These are phyloP conservation scores for Lactarius quietus DNA, from an alignment of 768 basidiomycete species.

Conservation along the genomic window DNA sequence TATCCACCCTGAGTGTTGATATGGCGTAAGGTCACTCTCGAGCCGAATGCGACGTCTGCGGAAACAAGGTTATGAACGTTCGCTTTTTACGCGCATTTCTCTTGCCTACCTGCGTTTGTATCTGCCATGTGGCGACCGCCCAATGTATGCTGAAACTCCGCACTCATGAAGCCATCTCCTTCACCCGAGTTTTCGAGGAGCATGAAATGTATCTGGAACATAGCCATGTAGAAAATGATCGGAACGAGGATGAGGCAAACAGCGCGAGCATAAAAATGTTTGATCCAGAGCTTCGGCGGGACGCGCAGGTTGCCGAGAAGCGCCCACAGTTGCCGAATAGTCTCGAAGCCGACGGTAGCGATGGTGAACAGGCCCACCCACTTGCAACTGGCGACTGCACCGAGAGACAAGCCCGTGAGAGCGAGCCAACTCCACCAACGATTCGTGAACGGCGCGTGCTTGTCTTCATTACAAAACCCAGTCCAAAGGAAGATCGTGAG, in stretches of 20 bases:
- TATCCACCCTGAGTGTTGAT: slow-evolving; percentile 99
- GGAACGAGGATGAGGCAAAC: slow-evolving; percentile 87
- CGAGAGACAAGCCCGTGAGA: slow-evolving; percentile 84
- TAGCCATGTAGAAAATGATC: slow-evolving; percentile 86
- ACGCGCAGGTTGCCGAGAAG: slow-evolving; percentile 86
- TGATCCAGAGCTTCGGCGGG: slow-evolving; percentile 66
- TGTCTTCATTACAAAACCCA: slow-evolving; percentile 90
- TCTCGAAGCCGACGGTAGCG: slow-evolving; percentile 85
- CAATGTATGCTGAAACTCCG: slow-evolving; percentile 96
- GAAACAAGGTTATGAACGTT: background rate
- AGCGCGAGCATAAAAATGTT: slow-evolving; percentile 87
- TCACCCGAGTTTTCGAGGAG: slow-evolving; percentile 89
- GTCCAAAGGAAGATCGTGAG: slow-evolving; percentile 84
- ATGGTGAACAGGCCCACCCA: slow-evolving; percentile 99
- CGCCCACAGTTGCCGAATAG: slow-evolving; percentile 82
- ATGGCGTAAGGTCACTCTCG: slow-evolving; percentile 79
- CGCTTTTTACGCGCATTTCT: background rate
- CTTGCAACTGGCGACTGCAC: slow-evolving; percentile 91
- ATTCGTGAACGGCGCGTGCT: slow-evolving; percentile 73
- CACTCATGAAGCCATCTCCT: slow-evolving; percentile 99
- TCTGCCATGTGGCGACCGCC: slow-evolving; percentile 88
- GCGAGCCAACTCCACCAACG: slow-evolving; percentile 93
- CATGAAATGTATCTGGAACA: slow-evolving; percentile 95
- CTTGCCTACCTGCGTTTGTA: slow-evolving; percentile 73
- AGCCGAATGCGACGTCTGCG: slow-evolving; percentile 82